Base-by-base conservation (phyloP, 129 eudicot species). In the Tagetes erecta region DNA sequence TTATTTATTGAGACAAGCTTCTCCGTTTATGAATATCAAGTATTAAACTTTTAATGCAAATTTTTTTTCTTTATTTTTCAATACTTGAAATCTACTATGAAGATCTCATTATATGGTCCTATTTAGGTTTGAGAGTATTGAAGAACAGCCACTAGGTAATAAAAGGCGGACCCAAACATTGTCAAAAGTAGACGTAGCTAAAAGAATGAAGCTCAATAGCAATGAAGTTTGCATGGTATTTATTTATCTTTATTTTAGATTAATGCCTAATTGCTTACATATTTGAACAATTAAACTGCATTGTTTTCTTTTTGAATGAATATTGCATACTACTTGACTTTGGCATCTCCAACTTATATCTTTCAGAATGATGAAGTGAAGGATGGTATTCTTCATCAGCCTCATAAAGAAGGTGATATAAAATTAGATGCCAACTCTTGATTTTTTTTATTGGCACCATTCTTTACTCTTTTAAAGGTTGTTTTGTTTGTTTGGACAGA, bases 11-110 rank as follows among this genome's bases (percentile, higher is more conserved):
- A 87, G 92, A 65, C 96, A 87, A 80, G 96, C 98, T 70, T 78
- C 98, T 11, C 96, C 98, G 3, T 90, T 42, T 59, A 84, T 87
- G 81, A 83, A 90, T 70, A 93, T 93, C 72, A 93, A 87, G 98
- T 90, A 80, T 42, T 76, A 1, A 71, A 14, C 7, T 51, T 46
- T 51, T 55, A 11, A 0, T 58, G 11, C 11, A 6, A 34, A 36
- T 77, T 13, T 60, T n/a, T n/a, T 8, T 51, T 11, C 9, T 30
- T 63, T 9, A 5, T 4, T 50, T 71, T 64, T 72, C 13, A 53
- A 55, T 11, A 52, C 40, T 45, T 60, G 31, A 46, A 50, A 42
- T 58, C 9, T 58, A 41, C 12, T 72, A 35, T 5, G 14, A 71
- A 62, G 40, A 79, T 52, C 67, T 66, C 4, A 64, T 78, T 70